Base-by-base conservation (phyloP, 306 rosid genomes). In the Lathyrus sativus region DNA sequence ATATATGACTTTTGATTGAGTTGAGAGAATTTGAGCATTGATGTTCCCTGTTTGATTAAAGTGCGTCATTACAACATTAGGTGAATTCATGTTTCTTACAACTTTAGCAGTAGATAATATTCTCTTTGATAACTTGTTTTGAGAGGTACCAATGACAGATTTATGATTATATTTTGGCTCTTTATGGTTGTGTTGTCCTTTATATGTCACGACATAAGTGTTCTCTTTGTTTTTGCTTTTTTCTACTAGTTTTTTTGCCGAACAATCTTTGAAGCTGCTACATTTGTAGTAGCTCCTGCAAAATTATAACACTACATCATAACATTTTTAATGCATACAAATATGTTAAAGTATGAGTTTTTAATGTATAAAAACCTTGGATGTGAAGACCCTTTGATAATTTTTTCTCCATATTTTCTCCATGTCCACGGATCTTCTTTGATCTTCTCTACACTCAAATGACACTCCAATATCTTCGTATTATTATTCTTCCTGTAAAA, bases 361-460 rank as follows among this genome's bases (percentile, higher is more conserved):
- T 8, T 22, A 45, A 45, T 45, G 1, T 45, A 5, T 44, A 14
- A 13, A 43, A 44, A 48, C 97, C 97, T 87, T 39, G 96, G 93
- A 71, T 85, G 74, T 24, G 96, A 89, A 70, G 96, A 85, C 7
- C 96, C 96, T 53, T 90, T 90, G 67, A 90, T 87, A 42, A 89
- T 89, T 76, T 89, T 89, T 62, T 83, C 91, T 24, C 93, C 96
- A 67, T 89, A 89, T 58, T 89, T 89, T 18, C 96, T 79, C 96
- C 97, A 91, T 11, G 95, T 89, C 97, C 97, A 89, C 41, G 80
- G 39, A 80, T 91, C 97, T 2, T 87, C 12, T 2, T 85, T 78
- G 55, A 91, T 82, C 56, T 89, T 85, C 5, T 85, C 88, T 0
- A 78, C 81, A 1, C 82, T 74, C 44, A 87, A 84, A 65, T 79